A percentile compares a stretch with the other conserved stretches of the same genome.
Conservation (phyloP, 1,284 basidiomycete species). For the Ceratobasidium sp. region DNA sequence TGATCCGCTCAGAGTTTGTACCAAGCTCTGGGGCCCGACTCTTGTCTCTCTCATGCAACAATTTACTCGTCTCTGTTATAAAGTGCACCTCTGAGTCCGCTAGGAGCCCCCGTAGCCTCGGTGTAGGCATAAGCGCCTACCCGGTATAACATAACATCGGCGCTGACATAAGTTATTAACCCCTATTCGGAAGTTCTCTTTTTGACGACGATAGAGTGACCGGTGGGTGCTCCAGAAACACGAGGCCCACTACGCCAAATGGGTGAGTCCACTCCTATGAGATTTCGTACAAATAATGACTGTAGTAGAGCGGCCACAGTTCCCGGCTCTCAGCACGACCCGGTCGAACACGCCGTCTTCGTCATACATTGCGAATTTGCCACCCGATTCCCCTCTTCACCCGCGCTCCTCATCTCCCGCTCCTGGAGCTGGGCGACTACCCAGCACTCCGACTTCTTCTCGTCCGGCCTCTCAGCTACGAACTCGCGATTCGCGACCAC, state of each 20-base stretch:
- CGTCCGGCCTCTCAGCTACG: constrained; percentile 24
- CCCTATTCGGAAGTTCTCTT: constrained; percentile 26
- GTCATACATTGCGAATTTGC: constrained; percentile 17
- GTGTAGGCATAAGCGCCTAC: constrained; percentile 27
- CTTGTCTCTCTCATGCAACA: background rate
- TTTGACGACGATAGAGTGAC: constrained; percentile 24
- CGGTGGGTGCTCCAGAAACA: constrained; percentile 28
- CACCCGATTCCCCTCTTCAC: constrained; percentile 20
- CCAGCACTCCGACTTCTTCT: background rate
- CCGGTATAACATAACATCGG: constrained; percentile 18
- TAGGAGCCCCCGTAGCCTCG: no score
- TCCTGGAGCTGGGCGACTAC: background rate
- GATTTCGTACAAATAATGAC: background rate
- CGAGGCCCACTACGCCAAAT: constrained; percentile 36
- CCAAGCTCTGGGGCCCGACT: background rate
- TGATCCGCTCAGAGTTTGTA: background rate
- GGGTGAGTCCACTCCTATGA: constrained; percentile 4
- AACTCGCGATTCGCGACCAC: constrained; percentile 45
- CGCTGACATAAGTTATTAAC: no score
- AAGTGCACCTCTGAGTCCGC: no score
- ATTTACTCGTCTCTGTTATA: no score
- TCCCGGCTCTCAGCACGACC: constrained; percentile 17
- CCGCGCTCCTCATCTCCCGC: constrained; percentile 14
- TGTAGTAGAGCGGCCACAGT: constrained; percentile 3
- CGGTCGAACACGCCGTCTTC: constrained; percentile 13